Evolutionary conservation across 805 yeast species (phyloP).

Genomic region (Blastobotrys americana): DNA sequence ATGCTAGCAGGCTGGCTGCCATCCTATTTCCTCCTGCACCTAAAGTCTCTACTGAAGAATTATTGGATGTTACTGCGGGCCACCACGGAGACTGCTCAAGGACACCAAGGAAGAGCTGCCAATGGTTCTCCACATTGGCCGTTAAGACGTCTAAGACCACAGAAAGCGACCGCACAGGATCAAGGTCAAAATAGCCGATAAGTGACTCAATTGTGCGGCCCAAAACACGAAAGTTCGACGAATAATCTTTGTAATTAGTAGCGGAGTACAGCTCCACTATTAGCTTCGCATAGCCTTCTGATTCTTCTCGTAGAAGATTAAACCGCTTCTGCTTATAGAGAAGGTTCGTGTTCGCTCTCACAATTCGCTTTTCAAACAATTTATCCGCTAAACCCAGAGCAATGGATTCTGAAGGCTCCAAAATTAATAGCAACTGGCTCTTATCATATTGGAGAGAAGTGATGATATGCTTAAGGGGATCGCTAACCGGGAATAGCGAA

Average conservation of each 20-base stretch:
- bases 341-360: constrained; percentile 38
- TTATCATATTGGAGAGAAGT: constrained; percentile 19
- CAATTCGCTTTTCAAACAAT: constrained; percentile 33
- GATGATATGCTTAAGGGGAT: constrained; percentile 14
- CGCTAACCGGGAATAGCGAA: constrained; percentile 9
- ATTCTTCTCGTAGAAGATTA: constrained; percentile 64
- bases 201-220: constrained; percentile 44
- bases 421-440: constrained; percentile 17
- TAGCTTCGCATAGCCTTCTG: constrained; percentile 70
- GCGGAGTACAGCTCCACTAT: constrained; percentile 42
- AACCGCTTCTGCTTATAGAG: constrained; percentile 47
- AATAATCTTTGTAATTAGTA: constrained; percentile 36
- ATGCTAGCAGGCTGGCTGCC: constrained; percentile 49
- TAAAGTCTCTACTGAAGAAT: constrained; percentile 22
- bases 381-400: constrained; percentile 25
- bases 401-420: constrained; percentile 22
- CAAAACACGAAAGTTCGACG: constrained; percentile 26
- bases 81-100: constrained; percentile 58
- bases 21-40: constrained; percentile 48
- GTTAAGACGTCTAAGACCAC: constrained; percentile 49
- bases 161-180: constrained; percentile 63
- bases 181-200: constrained; percentile 70
- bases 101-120: constrained; percentile 42
- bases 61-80: constrained; percentile 42
- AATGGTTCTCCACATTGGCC: constrained; percentile 37